phyloP scores from a whole-genome alignment of 495 filamentous ascomycete species.

The Filosporella fistucella region DNA sequence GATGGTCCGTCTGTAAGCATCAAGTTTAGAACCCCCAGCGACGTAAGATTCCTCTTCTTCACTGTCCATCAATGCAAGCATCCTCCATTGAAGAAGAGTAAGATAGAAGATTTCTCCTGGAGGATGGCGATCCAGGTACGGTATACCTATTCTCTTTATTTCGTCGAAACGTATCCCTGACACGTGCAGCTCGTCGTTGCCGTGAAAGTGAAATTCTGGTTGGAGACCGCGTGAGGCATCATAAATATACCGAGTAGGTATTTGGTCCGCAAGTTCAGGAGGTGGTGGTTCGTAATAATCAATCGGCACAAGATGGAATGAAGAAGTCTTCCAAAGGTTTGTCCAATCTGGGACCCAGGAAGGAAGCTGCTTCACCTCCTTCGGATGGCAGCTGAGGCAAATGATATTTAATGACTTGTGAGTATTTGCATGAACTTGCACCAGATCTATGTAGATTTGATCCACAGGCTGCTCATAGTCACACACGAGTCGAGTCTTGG shows the following conservation, averaged over 20 bases:
- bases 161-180: conserved; percentile 1
- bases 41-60: conserved; percentile 1
- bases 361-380: background rate
- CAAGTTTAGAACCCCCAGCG: conserved; percentile 2
- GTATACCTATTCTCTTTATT: conserved; percentile 1
- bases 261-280: background rate
- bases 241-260: background rate
- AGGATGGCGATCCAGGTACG: background rate
- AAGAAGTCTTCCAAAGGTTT: conserved; percentile 1
- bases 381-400: background rate
- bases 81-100: background rate
- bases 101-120: background rate
- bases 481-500: conserved; percentile 1
- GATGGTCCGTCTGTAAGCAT: conserved; percentile 5
- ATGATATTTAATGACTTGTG: conserved; percentile 11
- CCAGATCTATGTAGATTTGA: conserved; percentile 4
- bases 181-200: conserved; percentile 1
- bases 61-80: background rate
- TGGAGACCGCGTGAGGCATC: background rate
- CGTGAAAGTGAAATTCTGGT: conserved; percentile 1
- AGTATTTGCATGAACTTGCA: background rate
- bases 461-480: conserved; percentile 3
- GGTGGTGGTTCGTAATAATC: background rate
- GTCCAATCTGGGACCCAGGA: conserved; percentile 11
- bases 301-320: background rate